Base-by-base conservation (phyloP, 164 flowering plant genomes). In the Nymphaea thermarum region DNA sequence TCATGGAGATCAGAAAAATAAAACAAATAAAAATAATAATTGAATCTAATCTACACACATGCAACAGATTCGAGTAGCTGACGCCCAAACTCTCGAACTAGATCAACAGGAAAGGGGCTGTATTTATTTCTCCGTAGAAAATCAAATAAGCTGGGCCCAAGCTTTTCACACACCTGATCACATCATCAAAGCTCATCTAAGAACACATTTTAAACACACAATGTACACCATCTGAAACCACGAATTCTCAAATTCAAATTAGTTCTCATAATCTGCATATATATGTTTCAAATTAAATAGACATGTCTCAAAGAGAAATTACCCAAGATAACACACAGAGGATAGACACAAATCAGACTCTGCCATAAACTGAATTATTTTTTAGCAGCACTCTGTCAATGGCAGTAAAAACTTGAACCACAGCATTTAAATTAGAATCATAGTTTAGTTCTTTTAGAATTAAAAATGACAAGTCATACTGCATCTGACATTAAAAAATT, bases 41-140 rank as follows among this genome's bases (percentile, higher is more conserved):
- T 64, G 42, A 63, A 72, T 67, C 78, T 71, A 80, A 74, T 84
- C 79, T 79, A 89, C 98, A 84, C 87, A 89, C 98, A 89, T 88
- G 98, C 92, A 77, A 92, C 90, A 84, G 89, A 87, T 84, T 92
- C 93, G 89, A 90, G 85, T 82, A 92, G 94, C 87, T 92, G 96
- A 67, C 89, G 85, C 78, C 91, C 98, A 73, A 92, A 82, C 83
- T 89, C 91, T 67, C 91, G 93, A 79, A 88, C 94, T 82, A 88
- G 93, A 76, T 86, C 98, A 85, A 88, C 80, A 83, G 90, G 98
- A 69, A 92, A 86, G 76, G 93, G 85, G 79, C 75, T 71, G 82
- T 86, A 88, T 78, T 74, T 86, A 82, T 88, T 89, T 86, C 86
- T 87, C 83, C 81, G 80, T 80, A 89, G 85, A 83, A 89, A 84